phyloP scores from a whole-genome alignment of 176 grass and related monocot species.

The Oryza rufipogon region DNA sequence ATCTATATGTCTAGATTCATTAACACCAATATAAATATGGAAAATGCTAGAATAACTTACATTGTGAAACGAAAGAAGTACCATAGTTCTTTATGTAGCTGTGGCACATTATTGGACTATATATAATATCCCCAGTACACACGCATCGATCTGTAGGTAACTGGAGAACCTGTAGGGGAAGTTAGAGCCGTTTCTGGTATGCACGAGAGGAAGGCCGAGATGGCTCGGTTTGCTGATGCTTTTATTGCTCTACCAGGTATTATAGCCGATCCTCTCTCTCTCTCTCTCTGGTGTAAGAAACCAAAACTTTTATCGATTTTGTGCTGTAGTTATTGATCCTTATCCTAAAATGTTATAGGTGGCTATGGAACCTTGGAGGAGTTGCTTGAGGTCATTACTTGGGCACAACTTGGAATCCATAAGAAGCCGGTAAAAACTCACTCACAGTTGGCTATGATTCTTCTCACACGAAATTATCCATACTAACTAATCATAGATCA shows the following conservation, averaged over 20 bases:
- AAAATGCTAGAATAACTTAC: no score
- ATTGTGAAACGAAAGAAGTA: neutral
- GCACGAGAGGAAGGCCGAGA: constrained; percentile 96
- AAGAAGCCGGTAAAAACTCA: constrained; percentile 76
- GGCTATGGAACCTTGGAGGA: constrained; percentile 96
- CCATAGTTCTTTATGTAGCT: neutral
- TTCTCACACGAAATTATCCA: constrained; percentile 4
- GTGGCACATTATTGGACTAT: neutral
- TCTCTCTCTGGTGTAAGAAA: neutral
- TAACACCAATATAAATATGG: no score
- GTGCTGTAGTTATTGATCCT: neutral
- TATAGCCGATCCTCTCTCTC: neutral
- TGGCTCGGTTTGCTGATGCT: constrained; percentile 89
- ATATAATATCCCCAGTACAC: neutral
- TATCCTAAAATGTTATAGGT: constrained; percentile 46
- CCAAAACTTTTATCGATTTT: neutral
- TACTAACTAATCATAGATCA: neutral
- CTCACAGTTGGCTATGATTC: neutral
- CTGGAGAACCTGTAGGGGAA: constrained; percentile 75
- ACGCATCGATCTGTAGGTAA: constrained; percentile 51
- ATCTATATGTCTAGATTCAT: no score
- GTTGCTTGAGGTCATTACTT: constrained; percentile 86
- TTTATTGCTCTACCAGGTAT: constrained; percentile 95
- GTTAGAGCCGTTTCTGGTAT: constrained; percentile 84
- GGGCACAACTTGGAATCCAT: constrained; percentile 95